Evolutionary conservation across 148 eudicot genomes (phyloP).

Genomic region (Beta vulgaris): DNA sequence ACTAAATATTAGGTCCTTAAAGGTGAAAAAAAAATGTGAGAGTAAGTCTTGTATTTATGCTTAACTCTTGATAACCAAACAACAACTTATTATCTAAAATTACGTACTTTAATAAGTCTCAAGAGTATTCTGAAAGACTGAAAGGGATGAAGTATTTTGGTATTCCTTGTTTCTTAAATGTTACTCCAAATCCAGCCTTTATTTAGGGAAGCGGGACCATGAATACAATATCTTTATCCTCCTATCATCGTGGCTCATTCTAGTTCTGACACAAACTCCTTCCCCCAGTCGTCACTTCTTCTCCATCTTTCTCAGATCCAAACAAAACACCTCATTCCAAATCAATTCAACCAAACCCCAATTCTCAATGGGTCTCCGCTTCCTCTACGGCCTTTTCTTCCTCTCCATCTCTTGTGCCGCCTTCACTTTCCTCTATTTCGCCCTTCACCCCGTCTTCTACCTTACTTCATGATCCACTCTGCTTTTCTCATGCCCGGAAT

Average conservation of each 20-base stretch:
- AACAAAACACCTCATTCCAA: background rate
- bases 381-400: background rate
- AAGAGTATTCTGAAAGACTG: too few species aligned
- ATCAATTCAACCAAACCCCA: background rate
- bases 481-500: too few species aligned
- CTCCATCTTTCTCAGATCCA: background rate
- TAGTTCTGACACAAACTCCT: background rate
- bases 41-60: too few species aligned
- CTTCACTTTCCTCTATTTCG: conserved; percentile 6
- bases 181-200: too few species aligned
- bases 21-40: too few species aligned
- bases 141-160: too few species aligned
- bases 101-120: too few species aligned
- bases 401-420: background rate
- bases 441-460: background rate
- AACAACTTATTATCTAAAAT: too few species aligned
- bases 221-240: background rate
- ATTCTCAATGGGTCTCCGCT: background rate
- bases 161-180: too few species aligned
- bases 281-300: background rate
- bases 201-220: background rate
- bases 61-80: too few species aligned
- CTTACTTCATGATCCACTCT: background rate
- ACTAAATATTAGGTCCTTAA: too few species aligned
- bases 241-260: background rate